Base-by-base conservation (phyloP, 768 basidiomycete genomes). In the Dictyophora rubrovolvata region DNA sequence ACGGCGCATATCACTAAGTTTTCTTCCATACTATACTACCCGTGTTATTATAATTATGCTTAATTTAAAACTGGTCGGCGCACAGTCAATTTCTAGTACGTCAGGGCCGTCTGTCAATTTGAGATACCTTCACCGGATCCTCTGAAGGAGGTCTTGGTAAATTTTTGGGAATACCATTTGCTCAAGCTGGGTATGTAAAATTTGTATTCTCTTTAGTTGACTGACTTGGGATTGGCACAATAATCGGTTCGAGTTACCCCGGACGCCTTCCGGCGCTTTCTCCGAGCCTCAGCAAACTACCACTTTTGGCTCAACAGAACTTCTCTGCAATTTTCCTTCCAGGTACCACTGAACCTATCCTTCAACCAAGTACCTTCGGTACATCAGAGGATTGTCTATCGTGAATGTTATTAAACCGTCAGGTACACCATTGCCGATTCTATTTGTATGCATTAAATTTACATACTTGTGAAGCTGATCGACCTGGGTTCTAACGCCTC, bases 351-450 rank as follows among this genome's bases (percentile, higher is more conserved):
- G 3, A 12, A 14, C 42, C n/a, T 12, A 62, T 28, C 72, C 65
- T 48, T 61, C 61, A 61, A 48, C 68, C 2, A 35, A 28, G 10
- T n/a, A n/a, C n/a, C 18, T 23, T 21, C 8, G 23, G 7, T 33
- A 46, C 7, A 18, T 60, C 59, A 6, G 59, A 60, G 46, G 53
- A 60, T 48, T 60, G 81, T 67, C 69, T 83, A 20, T 80, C 1
- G 59, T 85, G 46, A 82, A 84, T 61, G 74, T 83, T 17, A 63
- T 80, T 22, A 75, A 72, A 54, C 81, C 83, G 5, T 65, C 67
- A 1, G 66, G 62, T 36, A 73, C 76, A 1, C 74, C 72, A 0
- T 68, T 83, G 1, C 82, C 83, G 1, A 79, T 84, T 5, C 69
- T 80, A 17, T 78, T 76, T 28, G 81, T 82, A n/a, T n/a, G n/a